A percentile compares a stretch with the other conserved stretches of the same genome.
Conservation (phyloP, 106 monocot species). For the Dendrobium catenatum region DNA sequence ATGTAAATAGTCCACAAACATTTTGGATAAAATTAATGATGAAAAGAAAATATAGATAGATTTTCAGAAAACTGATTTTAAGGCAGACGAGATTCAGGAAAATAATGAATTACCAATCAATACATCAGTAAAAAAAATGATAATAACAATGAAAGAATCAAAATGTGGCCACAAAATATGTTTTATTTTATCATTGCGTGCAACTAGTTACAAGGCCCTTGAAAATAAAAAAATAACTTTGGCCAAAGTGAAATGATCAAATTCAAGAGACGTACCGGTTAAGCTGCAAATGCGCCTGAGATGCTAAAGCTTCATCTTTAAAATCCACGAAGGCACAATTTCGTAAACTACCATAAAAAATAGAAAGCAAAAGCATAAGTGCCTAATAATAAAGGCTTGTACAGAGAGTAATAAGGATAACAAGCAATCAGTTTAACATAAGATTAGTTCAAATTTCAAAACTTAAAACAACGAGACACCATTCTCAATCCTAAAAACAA, state of each 20-base stretch:
- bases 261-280: constrained; percentile 41
- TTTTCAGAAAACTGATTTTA: neutral
- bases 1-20: too few species aligned
- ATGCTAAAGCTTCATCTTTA: constrained; percentile 62
- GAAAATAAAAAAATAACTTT: neutral
- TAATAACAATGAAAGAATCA: neutral
- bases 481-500: neutral
- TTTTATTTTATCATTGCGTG: neutral
- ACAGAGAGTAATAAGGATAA: neutral
- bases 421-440: too few species aligned
- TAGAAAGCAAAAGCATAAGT: neutral
- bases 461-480: neutral
- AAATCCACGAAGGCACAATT: constrained; percentile 97
- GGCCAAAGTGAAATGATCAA: neutral
- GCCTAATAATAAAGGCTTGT: neutral
- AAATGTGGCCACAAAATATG: neutral
- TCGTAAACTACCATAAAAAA: constrained; percentile 42
- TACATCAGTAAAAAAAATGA: neutral
- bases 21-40: too few species aligned
- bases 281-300: constrained; percentile 69
- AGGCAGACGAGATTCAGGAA: neutral
- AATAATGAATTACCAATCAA: neutral
- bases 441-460: neutral
- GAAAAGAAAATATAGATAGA: too few species aligned
- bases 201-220: neutral